Evolutionary conservation across 805 yeast species (phyloP).

Genomic region (Candida boleticola): DNA sequence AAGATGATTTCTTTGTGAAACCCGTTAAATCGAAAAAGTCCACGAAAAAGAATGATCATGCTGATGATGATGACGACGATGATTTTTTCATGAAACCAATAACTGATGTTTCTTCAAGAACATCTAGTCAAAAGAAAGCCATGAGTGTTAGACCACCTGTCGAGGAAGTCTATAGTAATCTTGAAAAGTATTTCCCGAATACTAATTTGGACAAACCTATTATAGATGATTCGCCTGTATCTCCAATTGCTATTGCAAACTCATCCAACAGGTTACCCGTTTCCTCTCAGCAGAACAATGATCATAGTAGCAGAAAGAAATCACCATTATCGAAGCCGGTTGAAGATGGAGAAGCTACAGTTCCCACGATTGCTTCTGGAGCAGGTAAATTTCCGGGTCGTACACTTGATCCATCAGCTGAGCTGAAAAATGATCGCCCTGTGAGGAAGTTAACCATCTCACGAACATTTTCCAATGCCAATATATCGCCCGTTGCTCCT

Average conservation of each 20-base stretch:
- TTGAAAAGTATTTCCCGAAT: slow-evolving; percentile 89
- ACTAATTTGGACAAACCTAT: slow-evolving; percentile 92
- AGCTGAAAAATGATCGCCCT: slow-evolving; percentile 16
- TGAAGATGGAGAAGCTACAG: slow-evolving; percentile 7
- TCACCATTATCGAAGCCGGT: not conserved
- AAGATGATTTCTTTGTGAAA: slow-evolving; percentile 21
- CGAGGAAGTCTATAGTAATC: slow-evolving; percentile 86
- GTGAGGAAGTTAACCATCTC: slow-evolving; percentile 35
- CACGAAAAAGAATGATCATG: slow-evolving; percentile 11
- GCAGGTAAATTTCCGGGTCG: not conserved
- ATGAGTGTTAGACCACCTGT: slow-evolving; percentile 90
- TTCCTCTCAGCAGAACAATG: not conserved
- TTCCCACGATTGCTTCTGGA: not conserved
- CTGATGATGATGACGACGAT: slow-evolving; percentile 26
- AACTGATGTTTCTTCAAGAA: not conserved
- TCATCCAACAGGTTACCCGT: not conserved
- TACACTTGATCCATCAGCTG: slow-evolving; percentile 10
- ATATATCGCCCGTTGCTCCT: slow-evolving; percentile 32
- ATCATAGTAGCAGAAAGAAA: not conserved
- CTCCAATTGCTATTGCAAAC: slow-evolving; percentile 39
- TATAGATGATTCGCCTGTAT: slow-evolving; percentile 62
- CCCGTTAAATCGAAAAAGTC: slow-evolving; percentile 8
- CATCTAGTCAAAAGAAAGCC: slow-evolving; percentile 4
- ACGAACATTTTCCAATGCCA: slow-evolving; percentile 43
- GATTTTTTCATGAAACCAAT: slow-evolving; percentile 23